Conservation (phyloP, 1,139 yeast genomes). For the Groenewaldozyma sp. region DNA sequence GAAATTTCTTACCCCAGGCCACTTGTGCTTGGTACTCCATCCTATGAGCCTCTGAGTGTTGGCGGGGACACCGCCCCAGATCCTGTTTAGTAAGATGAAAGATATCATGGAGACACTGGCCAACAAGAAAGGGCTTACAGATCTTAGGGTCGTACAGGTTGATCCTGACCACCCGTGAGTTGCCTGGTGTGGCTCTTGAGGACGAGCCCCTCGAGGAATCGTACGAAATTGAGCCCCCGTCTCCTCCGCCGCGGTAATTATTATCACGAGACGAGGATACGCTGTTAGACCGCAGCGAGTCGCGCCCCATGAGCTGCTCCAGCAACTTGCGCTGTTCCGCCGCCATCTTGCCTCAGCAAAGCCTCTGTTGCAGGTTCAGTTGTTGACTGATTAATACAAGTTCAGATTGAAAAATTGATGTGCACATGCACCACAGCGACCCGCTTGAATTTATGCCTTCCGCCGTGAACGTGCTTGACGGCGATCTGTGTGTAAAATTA, state of each 20-base stretch:
- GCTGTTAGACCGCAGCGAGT: conserved; percentile 24
- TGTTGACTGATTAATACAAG: too few relatives aligned
- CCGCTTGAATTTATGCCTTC: too few relatives aligned
- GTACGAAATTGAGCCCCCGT: too few relatives aligned
- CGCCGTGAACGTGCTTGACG: too few relatives aligned
- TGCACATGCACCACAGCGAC: too few relatives aligned
- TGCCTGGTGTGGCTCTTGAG: background rate
- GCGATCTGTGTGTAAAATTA: too few relatives aligned
- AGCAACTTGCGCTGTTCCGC: conserved; percentile 71
- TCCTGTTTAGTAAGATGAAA: conserved; percentile 79
- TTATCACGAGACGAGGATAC: background rate
- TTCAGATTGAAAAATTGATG: too few relatives aligned
- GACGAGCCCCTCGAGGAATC: background rate
- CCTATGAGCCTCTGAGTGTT: conserved; percentile 70
- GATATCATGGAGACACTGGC: conserved; percentile 82
- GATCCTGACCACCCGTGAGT: conserved; percentile 16
- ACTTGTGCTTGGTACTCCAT: conserved; percentile 56
- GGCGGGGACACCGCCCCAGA: conserved; percentile 68
- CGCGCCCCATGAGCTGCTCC: conserved; percentile 74
- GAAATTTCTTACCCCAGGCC: conserved; percentile 48
- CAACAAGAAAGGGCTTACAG: conserved; percentile 75
- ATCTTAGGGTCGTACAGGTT: conserved; percentile 54
- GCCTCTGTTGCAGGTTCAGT: background rate
- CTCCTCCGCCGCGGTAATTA: background rate
- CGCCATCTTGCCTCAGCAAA: conserved; percentile 33